Percentiles rank a stretch among this genome's conserved stretches.
phyloP scores from a whole-genome alignment of 2,329 filamentous ascomycete species.

The Epichloe typhina region DNA sequence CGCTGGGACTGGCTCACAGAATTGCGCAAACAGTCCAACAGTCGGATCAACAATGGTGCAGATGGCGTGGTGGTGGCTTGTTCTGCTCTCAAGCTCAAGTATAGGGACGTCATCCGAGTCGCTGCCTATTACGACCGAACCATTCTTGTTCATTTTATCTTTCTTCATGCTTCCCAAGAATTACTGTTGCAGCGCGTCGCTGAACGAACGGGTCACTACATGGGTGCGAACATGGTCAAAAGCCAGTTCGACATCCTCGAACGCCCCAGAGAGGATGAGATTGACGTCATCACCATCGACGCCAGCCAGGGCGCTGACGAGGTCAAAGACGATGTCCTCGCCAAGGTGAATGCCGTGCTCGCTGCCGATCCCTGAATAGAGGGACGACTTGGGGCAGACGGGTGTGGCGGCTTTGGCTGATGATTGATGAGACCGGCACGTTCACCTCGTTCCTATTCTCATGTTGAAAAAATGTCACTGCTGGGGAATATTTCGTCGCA shows the following conservation, averaged over 20 bases:
- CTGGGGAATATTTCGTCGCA: too few relatives aligned
- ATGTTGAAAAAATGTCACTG: too few relatives aligned
- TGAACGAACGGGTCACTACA: conserved; percentile 72
- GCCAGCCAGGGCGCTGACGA: conserved; percentile 45
- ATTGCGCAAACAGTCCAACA: conserved; percentile 55
- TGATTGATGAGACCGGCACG: too few relatives aligned
- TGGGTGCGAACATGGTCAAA: conserved; percentile 90
- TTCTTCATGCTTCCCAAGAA: conserved; percentile 65
- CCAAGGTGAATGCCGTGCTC: conserved; percentile 42
- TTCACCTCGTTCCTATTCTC: too few relatives aligned
- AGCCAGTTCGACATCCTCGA: conserved; percentile 88
- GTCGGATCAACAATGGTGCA: conserved; percentile 40
- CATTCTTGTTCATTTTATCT: conserved; percentile 83
- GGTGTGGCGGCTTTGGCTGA: background rate
- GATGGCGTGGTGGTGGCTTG: conserved; percentile 87
- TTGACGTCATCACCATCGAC: conserved; percentile 59
- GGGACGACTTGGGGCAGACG: background rate
- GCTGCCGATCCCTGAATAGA: conserved; percentile 9
- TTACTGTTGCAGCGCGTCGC: conserved; percentile 64
- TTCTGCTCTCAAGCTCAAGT: conserved; percentile 92
- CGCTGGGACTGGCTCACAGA: conserved; percentile 93
- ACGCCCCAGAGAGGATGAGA: conserved; percentile 57
- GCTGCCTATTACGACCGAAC: conserved; percentile 62
- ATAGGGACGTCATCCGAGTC: conserved; percentile 80
- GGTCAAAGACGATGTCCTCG: conserved; percentile 48